Percentiles rank a stretch among this genome's conserved stretches.
phyloP scores from a whole-genome alignment of 352 stramenopile species.

The Phytophthora agathidicida region DNA sequence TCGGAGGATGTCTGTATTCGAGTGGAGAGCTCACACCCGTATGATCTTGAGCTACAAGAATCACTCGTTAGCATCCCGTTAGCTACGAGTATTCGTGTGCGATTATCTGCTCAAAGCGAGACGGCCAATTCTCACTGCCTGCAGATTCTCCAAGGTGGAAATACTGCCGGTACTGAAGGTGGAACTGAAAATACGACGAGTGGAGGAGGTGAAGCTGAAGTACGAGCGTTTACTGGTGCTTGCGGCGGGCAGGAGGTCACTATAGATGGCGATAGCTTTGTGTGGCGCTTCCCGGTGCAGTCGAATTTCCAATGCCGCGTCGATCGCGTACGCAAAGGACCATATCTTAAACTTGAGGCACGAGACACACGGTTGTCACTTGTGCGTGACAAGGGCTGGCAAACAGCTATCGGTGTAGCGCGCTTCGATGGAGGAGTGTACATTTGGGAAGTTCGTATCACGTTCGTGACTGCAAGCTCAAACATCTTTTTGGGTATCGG shows the following conservation, averaged over 20 bases:
- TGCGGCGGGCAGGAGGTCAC: conserved; percentile 88
- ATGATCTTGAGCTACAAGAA: conserved; percentile 85
- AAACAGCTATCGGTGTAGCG: conserved; percentile 87
- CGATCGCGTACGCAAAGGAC: conserved; percentile 83
- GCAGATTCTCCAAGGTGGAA: conserved; percentile 83
- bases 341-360: conserved; percentile 90
- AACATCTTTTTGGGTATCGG: conserved; percentile 91
- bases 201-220: conserved; percentile 80
- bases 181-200: conserved; percentile 58
- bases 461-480: conserved; percentile 87
- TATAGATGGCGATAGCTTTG: conserved; percentile 86
- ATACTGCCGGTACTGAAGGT: conserved; percentile 22
- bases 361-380: conserved; percentile 85
- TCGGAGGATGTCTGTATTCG: conserved; percentile 84
- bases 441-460: conserved; percentile 90
- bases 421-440: conserved; percentile 86
- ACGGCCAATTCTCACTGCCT: conserved; percentile 88
- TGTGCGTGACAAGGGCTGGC: conserved; percentile 88
- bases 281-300: conserved; percentile 88
- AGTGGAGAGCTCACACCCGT: conserved; percentile 80
- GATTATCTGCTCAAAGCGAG: conserved; percentile 75
- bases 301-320: conserved; percentile 91
- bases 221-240: conserved; percentile 81
- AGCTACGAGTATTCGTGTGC: conserved; percentile 84
- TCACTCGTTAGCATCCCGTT: conserved; percentile 81